Conservation (phyloP, 306 rosid genomes). For the Cicer cuneatum region DNA sequence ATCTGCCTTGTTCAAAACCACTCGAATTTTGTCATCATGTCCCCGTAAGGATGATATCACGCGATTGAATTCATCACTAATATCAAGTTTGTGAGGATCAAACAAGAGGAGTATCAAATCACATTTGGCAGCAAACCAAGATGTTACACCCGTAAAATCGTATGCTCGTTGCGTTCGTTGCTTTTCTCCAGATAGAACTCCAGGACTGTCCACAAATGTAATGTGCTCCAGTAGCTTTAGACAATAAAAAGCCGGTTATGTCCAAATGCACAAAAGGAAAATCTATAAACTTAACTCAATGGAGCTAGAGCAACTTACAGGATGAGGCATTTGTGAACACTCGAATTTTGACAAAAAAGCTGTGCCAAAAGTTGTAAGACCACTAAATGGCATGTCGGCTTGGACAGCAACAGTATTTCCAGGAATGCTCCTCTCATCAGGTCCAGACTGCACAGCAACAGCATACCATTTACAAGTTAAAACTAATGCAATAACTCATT, state of each 20-base stretch:
- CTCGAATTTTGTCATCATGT: constrained; percentile 91
- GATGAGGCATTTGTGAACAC: constrained; percentile 95
- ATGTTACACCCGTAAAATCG: constrained; percentile 87
- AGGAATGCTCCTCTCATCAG: constrained; percentile 91
- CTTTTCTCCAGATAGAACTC: constrained; percentile 94
- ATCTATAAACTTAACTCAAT: constrained; percentile 4
- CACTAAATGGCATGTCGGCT: constrained; percentile 95
- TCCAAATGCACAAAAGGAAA: constrained; percentile 28
- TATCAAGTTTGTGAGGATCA: constrained; percentile 95
- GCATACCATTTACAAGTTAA: constrained; percentile 39
- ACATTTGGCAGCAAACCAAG: constrained; percentile 96
- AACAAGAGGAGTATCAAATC: constrained; percentile 83
- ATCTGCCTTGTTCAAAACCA: constrained; percentile 92
- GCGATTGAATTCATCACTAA: constrained; percentile 94
- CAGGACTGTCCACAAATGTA: constrained; percentile 93
- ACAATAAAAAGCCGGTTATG: constrained; percentile 14
- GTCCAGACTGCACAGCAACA: constrained; percentile 72
- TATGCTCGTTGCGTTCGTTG: constrained; percentile 91
- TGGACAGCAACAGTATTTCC: constrained; percentile 95
- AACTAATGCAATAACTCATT: constrained; percentile 34
- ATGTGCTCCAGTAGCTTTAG: constrained; percentile 80
- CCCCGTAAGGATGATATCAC: constrained; percentile 89
- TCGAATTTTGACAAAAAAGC: constrained; percentile 88
- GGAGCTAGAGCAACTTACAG: constrained; percentile 60
- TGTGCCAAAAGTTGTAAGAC: constrained; percentile 87